A percentile compares a stretch with the other conserved stretches of the same genome.
Conservation (phyloP, 2,329 filamentous ascomycete species). For the Cadophora sp. region DNA sequence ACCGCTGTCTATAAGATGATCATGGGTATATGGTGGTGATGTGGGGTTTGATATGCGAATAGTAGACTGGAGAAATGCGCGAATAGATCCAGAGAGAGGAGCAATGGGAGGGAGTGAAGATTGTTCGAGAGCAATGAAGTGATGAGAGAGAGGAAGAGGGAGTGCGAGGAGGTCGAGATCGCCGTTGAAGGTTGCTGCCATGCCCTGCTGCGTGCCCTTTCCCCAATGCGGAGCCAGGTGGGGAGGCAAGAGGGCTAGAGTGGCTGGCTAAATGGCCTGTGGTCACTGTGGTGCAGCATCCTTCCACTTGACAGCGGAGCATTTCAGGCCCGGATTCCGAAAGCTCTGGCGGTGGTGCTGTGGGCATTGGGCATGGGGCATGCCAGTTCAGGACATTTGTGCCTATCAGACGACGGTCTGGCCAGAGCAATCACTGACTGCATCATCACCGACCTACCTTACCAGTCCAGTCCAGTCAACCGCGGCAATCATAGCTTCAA, state of each 20-base stretch:
- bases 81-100: background rate
- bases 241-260: slow-evolving; percentile 12
- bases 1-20: slow-evolving; percentile 24
- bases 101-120: background rate
- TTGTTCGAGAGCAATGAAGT: background rate
- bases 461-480: no score
- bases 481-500: no score
- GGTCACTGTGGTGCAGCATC: background rate
- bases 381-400: background rate
- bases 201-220: background rate
- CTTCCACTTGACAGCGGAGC: slow-evolving; percentile 20
- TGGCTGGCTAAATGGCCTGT: slow-evolving; percentile 7
- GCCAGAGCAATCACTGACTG: background rate
- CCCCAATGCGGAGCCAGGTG: slow-evolving; percentile 22
- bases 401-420: slow-evolving; percentile 15
- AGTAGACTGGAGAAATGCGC: background rate
- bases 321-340: slow-evolving; percentile 15
- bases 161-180: background rate
- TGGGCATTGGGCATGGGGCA: background rate
- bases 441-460: slow-evolving; percentile 3
- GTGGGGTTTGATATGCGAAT: background rate
- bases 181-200: slow-evolving; percentile 10
- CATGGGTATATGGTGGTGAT: background rate
- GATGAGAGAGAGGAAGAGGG: background rate
- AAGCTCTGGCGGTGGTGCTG: background rate